phyloP scores from a whole-genome alignment of 2,329 filamentous ascomycete genomes.

The Torrubiella hemipterigena region DNA sequence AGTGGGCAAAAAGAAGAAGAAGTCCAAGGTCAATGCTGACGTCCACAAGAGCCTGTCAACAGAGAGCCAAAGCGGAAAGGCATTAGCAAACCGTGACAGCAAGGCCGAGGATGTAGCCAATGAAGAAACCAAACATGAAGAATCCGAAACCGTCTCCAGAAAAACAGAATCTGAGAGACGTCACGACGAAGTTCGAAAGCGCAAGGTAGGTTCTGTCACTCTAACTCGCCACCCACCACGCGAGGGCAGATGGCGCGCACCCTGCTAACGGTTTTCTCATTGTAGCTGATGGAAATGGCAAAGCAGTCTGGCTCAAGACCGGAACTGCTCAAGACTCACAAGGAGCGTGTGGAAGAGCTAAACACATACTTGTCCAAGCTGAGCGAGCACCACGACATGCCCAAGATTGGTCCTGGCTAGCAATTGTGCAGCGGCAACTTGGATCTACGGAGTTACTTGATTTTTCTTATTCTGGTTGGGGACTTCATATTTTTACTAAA shows the following conservation, averaged over 20 bases:
- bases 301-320: constrained; percentile 44
- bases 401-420: constrained; percentile 51
- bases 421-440: neutral
- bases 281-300: constrained; percentile 75
- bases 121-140: constrained; percentile 20
- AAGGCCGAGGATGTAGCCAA: constrained; percentile 12
- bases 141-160: constrained; percentile 16
- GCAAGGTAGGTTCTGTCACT: constrained; percentile 48
- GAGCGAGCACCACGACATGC: constrained; percentile 98
- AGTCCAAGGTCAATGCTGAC: constrained; percentile 40
- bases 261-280: too few species aligned
- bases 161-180: constrained; percentile 81
- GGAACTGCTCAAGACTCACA: constrained; percentile 90
- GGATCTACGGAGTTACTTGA: constrained; percentile 13
- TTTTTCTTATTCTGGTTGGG: constrained; percentile 10
- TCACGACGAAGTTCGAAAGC: constrained; percentile 70
- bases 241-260: constrained; percentile 3
- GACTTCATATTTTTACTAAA: neutral
- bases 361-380: constrained; percentile 87
- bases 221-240: neutral
- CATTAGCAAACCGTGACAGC: constrained; percentile 14
- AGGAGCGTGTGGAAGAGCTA: constrained; percentile 88
- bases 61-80: constrained; percentile 14
- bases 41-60: constrained; percentile 34
- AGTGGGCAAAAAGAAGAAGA: constrained; percentile 52